These are phyloP conservation scores for Coccomyxa sp. DNA, from an alignment of 139 green algal species.

Conservation along the genomic window DNA sequence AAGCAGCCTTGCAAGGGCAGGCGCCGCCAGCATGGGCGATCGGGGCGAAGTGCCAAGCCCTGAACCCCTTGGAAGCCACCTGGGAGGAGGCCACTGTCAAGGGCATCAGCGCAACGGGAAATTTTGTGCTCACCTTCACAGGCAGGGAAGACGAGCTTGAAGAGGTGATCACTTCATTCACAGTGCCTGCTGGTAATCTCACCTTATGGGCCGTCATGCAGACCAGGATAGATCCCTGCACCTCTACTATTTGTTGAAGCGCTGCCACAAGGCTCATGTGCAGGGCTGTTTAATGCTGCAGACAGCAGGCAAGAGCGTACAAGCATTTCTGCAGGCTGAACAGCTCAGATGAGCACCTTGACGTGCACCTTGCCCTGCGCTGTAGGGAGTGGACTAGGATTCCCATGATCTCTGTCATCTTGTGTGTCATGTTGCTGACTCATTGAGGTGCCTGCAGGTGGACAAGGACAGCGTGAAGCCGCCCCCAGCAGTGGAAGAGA, in stretches of 20 bases:
- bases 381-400: too few species aligned
- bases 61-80: slow-evolving; percentile 47
- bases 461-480: slow-evolving; percentile 39
- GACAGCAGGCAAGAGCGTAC: neutral
- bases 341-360: neutral
- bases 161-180: slow-evolving; percentile 40
- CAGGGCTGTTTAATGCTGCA: too few species aligned
- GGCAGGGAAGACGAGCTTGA: slow-evolving; percentile 57
- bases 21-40: slow-evolving; percentile 71
- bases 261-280: too few species aligned
- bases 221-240: too few species aligned
- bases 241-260: too few species aligned
- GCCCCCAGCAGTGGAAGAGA: slow-evolving; percentile 33
- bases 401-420: too few species aligned
- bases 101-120: slow-evolving; percentile 39
- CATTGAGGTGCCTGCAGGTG: too few species aligned
- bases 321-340: neutral
- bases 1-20: slow-evolving; percentile 61
- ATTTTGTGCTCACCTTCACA: slow-evolving; percentile 75
- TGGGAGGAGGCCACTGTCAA: slow-evolving; percentile 36
- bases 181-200: too few species aligned
- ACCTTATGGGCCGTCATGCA: too few species aligned
- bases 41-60: slow-evolving; percentile 54
- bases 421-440: too few species aligned
- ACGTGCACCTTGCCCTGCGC: too few species aligned